Evolutionary conservation across 495 filamentous ascomycete genomes (phyloP).

Genomic region (Xylaria curta): DNA sequence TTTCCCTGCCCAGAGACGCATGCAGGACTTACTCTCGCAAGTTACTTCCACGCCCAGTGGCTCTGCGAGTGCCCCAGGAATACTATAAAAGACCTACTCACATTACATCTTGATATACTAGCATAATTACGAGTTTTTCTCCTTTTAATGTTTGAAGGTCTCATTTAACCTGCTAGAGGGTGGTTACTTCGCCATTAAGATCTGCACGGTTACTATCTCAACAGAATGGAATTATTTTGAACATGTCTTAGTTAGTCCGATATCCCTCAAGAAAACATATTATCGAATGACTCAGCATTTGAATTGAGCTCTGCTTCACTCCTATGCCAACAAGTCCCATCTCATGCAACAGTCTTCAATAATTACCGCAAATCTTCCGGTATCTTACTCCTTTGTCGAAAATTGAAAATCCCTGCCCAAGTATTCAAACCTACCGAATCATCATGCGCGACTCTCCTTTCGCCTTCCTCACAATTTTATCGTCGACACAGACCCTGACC

Average conservation of each 20-base stretch:
- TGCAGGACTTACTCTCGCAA: constrained; percentile 31
- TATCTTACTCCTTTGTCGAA: too few species aligned
- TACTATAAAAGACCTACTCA: neutral
- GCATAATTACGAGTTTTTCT: neutral
- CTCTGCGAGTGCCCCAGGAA: constrained; percentile 33
- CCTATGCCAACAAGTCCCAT: too few species aligned
- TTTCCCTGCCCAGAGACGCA: constrained; percentile 31
- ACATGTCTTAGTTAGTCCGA: neutral
- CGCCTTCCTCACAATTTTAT: neutral
- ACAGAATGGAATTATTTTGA: neutral
- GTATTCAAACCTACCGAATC: too few species aligned
- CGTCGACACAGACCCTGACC: constrained; percentile 9
- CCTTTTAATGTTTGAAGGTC: neutral
- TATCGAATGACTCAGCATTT: too few species aligned
- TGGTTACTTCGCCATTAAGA: neutral
- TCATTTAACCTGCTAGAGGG: neutral
- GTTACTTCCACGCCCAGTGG: constrained; percentile 29
- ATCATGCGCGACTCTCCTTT: neutral
- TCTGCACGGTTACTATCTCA: neutral
- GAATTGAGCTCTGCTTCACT: too few species aligned
- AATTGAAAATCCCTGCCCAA: too few species aligned
- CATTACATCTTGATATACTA: neutral
- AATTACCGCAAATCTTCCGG: too few species aligned
- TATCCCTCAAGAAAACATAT: neutral
- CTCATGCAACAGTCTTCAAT: too few species aligned